Evolutionary conservation across 2,329 filamentous ascomycete species (phyloP).

Genomic region (Lizonia empirigonia): DNA sequence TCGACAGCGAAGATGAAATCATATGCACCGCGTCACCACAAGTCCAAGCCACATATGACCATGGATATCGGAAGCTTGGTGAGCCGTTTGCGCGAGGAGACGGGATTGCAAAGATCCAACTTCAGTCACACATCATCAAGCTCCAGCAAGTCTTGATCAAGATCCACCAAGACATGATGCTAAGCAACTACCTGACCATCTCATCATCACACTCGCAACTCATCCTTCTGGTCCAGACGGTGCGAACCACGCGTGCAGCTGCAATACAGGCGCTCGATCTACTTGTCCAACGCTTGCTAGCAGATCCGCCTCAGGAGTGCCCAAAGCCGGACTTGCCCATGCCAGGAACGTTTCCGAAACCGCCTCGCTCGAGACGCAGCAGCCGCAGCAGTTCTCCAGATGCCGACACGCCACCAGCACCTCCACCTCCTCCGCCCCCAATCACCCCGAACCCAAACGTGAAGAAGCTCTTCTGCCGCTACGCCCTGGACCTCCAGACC

Average conservation of each 20-base stretch:
- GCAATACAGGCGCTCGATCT: conserved; percentile 37
- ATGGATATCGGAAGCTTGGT: conserved; percentile 36
- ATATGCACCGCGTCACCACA: conserved; percentile 32
- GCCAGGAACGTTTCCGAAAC: conserved; percentile 27
- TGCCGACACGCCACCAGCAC: neutral
- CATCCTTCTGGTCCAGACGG: conserved; percentile 34
- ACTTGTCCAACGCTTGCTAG: conserved; percentile 39
- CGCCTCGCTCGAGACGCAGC: conserved; percentile 5
- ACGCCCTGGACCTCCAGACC: conserved; percentile 39
- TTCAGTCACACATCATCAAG: conserved; percentile 42
- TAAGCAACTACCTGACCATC: conserved; percentile 29
- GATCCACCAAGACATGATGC: conserved; percentile 37
- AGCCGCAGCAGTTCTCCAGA: conserved; percentile 8
- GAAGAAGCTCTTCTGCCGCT: conserved; percentile 37
- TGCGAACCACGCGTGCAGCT: conserved; percentile 32
- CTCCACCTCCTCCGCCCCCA: conserved; percentile 10
- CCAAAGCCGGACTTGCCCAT: conserved; percentile 17
- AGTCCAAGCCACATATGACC: conserved; percentile 38
- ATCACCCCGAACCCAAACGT: conserved; percentile 8
- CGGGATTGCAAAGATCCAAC: conserved; percentile 37
- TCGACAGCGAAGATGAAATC: conserved; percentile 38
- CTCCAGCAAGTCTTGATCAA: conserved; percentile 38
- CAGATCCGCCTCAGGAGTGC: conserved; percentile 2
- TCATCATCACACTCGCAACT: conserved; percentile 37
- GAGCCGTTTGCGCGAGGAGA: conserved; percentile 42